Evolutionary conservation across 2,329 filamentous ascomycete genomes (phyloP), one percentile per base, ranked within the genome.

Genomic region (Hirsutella minnesotensis): DNA sequence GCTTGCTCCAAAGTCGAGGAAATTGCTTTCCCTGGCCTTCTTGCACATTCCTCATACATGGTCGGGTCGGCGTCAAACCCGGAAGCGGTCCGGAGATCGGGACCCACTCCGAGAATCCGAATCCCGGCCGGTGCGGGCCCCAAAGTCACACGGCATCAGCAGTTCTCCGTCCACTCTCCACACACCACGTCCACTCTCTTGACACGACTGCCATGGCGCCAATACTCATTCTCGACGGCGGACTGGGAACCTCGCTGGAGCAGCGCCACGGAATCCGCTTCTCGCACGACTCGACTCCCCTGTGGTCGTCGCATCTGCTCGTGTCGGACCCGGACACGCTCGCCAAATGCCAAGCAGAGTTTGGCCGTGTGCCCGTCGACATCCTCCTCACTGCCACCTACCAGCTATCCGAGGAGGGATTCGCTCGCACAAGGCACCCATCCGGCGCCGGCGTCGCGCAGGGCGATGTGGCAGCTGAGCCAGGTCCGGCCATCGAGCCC

Each of bases 221-320:
- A 5, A 46, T 49, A 4, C 45, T 47, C 46, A 61, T 84, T 39
- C 69, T 84, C 33, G 80, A 84, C 54, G 80, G 81, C 42, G 80
- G 80, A 8, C 69, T 84, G 19, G 80, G 81, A 29, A 84, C 81
- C 3, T 75, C 77, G 1, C 74, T 84, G 3, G 71, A 80, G 53
- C 72, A 78, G 46, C 60, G 69, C 22, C 74, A 80, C 55, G 58
- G 59, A 43, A 53, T 73, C 46, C 62, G 56, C 13, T 84, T 83
- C 56, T 57, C 62, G 22, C 54, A 62, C 31, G 63, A 60, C 10
- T 18, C 35, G n/a, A 73, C 68, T 9, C 81, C 80, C 0, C 69
- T 84, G 33, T 84, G 81, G 81, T 82, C 81, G 1, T 79, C 78
- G 0, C 72, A 83, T 52, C 67, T 83, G 5, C 68, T 84, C n/a